Evolutionary conservation across 179 eudicot genomes (phyloP), one percentile per base, ranked within the genome.

Genomic region (Silene coronaria): DNA sequence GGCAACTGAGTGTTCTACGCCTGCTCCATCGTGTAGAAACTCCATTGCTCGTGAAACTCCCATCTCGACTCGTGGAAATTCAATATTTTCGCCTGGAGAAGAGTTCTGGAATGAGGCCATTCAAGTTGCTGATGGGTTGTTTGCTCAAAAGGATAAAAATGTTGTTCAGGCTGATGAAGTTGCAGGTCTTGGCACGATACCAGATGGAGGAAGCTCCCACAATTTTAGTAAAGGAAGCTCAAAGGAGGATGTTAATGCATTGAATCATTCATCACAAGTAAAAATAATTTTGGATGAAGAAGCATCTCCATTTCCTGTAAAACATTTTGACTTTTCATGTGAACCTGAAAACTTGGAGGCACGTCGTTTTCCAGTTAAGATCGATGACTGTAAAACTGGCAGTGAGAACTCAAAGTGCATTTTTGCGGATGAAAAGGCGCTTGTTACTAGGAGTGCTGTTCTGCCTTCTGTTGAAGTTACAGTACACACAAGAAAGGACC

Each of bases 21-120:
- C 97, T 82, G 84, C 81, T 59, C 22, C 84, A 61, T 42, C 48
- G 58, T 76, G 77, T 67, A 75, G 7, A 45, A 83, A 63, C 65
- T 45, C 73, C 6, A 78, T 77, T 78, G 76, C 83, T 28, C 86
- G 79, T 76, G 93, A 79, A 84, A 92, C 97, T 77, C 99, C 97
- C n/a, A 83, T 85, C 75, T 91, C 97, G 64, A 67, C 83, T 71
- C 84, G 82, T 63, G 96, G 93, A 76, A 86, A 93, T 79, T 93
- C 92, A 69, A 76, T 88, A 5, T 88, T 89, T 83, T 95, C 99
- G 22, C 99, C 97, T 24, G 99, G 99, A 82, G 99, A 93, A 77
- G 84, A 85, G 62, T 95, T 95, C 72, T 95, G 99, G 99, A 87
- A 88, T 76, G 99, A 95, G 85, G 97, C 97, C 48, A 89, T 93